Evolutionary conservation across 2,329 filamentous ascomycete genomes (phyloP), one percentile per base, ranked within the genome.

Genomic region (Paecilomyces dactylethromorphus): DNA sequence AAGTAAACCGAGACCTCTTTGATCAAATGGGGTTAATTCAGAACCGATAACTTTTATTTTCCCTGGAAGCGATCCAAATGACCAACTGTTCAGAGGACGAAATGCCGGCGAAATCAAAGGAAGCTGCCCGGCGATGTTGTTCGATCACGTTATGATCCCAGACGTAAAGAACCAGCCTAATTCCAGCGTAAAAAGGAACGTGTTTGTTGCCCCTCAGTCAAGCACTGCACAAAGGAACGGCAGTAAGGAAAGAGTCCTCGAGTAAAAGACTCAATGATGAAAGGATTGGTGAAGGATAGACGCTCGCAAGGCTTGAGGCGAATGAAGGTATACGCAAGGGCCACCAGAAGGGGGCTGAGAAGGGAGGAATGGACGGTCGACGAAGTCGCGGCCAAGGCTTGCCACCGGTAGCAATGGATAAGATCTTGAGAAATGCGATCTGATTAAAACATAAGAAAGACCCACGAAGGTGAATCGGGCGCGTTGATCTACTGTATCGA

Each of bases 341-440:
- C 57, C 60, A 22, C 49, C 50, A 52, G 50, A 52, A 52, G 50
- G 50, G 58, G 60, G 54, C 68, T 62, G 64, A 59, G 56, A 61
- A 56, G 56, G 58, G 60, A 59, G 62, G 58, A 60, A 63, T 63
- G 62, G 56, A 59, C 61, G 26, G 15, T 53, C 24, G 33, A 39
- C 21, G 39, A 49, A 13, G 35, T 35, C 50, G 21, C 33, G 53
- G 18, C 59, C 58, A 61, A 56, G 61, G 62, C 65, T 69, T 69
- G 68, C 67, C 67, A 71, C 69, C 69, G 63, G 66, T 62, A 68
- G 67, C 65, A 70, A 68, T 67, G 61, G 55, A 55, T 45, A 57
- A 58, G 11, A 26, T 56, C 22, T 21, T 18, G 39, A 35, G 35
- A 54, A 58, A 55, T 53, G 55, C 35, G 58, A 59, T 55, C 53